phyloP scores from a whole-genome alignment of 2,329 filamentous ascomycete genomes.

The Exophiala phaeomuriformis region DNA sequence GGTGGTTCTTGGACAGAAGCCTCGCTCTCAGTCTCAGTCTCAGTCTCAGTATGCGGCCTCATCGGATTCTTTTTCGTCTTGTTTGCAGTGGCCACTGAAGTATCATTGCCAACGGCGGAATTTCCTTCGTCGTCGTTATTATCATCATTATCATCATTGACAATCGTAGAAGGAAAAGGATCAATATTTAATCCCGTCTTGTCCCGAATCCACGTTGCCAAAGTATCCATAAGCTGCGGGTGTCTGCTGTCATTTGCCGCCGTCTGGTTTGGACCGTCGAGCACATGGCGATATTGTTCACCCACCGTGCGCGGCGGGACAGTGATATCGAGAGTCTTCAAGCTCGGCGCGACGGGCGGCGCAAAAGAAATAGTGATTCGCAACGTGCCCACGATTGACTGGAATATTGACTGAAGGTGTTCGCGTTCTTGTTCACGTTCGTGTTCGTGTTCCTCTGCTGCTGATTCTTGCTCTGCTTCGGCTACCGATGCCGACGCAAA shows the following conservation, averaged over 20 bases:
- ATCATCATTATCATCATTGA: background rate
- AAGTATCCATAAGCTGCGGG: slow-evolving; percentile 7
- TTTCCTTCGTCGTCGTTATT: background rate
- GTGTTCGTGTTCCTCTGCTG: too few relatives aligned
- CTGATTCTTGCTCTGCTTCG: too few relatives aligned
- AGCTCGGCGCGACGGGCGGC: slow-evolving; percentile 16
- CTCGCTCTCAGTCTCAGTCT: background rate
- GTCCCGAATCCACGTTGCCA: slow-evolving; percentile 9
- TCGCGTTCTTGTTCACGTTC: too few relatives aligned
- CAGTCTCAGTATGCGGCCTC: background rate
- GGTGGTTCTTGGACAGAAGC: background rate
- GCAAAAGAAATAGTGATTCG: slow-evolving; percentile 21
- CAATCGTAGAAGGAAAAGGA: background rate
- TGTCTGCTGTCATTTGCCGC: background rate
- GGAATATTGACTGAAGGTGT: background rate
- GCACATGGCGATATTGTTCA: background rate
- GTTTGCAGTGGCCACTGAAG: too few relatives aligned
- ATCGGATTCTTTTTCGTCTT: too few relatives aligned
- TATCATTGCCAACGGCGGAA: background rate
- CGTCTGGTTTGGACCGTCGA: background rate
- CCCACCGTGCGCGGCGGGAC: slow-evolving; percentile 14
- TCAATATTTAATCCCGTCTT: slow-evolving; percentile 9
- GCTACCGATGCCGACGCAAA: too few relatives aligned
- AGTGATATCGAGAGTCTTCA: slow-evolving; percentile 22
- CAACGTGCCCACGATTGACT: slow-evolving; percentile 15